Evolutionary conservation across 768 basidiomycete species (phyloP).

Genomic region (Mycena leptocephala): DNA sequence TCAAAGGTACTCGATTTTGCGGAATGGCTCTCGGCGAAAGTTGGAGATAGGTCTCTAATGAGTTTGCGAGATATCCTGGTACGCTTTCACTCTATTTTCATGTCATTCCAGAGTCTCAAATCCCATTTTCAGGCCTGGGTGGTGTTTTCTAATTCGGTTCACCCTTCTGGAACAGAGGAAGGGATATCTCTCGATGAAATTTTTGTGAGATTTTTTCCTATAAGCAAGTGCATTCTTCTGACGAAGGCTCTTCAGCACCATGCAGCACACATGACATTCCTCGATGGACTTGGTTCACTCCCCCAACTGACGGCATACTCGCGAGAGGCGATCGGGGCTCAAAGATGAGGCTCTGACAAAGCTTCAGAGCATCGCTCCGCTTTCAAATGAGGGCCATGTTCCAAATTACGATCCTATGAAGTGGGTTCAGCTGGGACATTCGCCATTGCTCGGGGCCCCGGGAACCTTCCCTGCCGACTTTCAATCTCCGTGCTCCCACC

Average conservation of each 20-base stretch:
- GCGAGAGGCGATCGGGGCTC: conserved; percentile 70
- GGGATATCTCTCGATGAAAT: conserved; percentile 64
- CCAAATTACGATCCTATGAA: conserved; percentile 52
- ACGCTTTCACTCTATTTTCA: conserved; percentile 39
- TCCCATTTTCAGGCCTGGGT: conserved; percentile 85
- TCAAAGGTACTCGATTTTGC: conserved; percentile 80
- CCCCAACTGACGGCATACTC: conserved; percentile 82
- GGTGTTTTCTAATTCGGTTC: conserved; percentile 82
- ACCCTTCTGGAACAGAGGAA: conserved; percentile 46
- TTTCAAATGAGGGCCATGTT: conserved; percentile 47
- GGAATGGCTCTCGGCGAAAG: conserved; percentile 80
- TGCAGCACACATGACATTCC: conserved; percentile 92
- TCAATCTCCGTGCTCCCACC: conserved; percentile 92
- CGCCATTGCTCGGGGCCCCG: conserved; percentile 74
- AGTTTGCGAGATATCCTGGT: conserved; percentile 94
- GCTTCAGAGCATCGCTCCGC: conserved; percentile 72
- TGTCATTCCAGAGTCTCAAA: not conserved
- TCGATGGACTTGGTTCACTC: conserved; percentile 90
- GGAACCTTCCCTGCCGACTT: conserved; percentile 57
- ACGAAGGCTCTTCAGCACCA: conserved; percentile 77
- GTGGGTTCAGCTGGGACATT: conserved; percentile 83
- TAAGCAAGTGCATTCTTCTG: conserved; percentile 12
- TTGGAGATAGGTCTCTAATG: conserved; percentile 77
- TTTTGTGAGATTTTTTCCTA: conserved; percentile 69
- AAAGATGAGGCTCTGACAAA: conserved; percentile 70